phyloP scores from a whole-genome alignment of 2,329 filamentous ascomycete species.

The Samsoniella hepiali region DNA sequence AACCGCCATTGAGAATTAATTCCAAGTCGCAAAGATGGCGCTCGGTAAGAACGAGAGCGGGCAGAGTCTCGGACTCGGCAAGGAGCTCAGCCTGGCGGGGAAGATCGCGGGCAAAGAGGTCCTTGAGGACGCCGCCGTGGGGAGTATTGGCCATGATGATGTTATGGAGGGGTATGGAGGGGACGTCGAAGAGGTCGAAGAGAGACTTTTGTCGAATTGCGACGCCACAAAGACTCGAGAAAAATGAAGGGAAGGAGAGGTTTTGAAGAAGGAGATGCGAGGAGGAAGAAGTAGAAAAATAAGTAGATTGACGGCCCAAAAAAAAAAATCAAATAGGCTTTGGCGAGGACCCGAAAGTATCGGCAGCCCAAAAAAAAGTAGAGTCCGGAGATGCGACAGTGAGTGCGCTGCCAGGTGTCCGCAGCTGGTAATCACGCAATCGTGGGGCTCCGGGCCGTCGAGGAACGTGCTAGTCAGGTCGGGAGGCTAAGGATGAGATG shows the following conservation, averaged over 20 bases:
- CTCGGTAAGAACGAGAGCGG: conserved; percentile 81
- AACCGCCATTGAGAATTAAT: conserved; percentile 94
- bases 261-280: neutral
- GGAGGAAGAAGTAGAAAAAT: neutral
- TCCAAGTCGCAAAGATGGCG: conserved; percentile 97
- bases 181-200: neutral
- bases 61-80: conserved; percentile 80
- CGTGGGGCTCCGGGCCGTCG: conserved; percentile 27
- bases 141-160: conserved; percentile 64
- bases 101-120: conserved; percentile 89
- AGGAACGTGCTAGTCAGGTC: conserved; percentile 1
- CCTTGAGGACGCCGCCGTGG: conserved; percentile 94
- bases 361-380: conserved; percentile 17
- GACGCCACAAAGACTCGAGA: neutral
- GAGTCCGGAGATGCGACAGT: conserved; percentile 16
- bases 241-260: conserved; percentile 16
- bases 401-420: conserved; percentile 5
- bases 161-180: conserved; percentile 17
- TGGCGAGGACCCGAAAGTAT: conserved; percentile 17
- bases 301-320: conserved; percentile 11
- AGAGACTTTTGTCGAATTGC: neutral
- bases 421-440: conserved; percentile 31
- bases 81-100: conserved; percentile 76
- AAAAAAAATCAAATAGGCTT: conserved; percentile 14
- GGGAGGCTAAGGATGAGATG: neutral